Conservation (phyloP, 2,329 filamentous ascomycete genomes). For the Diaporthe longicolla region DNA sequence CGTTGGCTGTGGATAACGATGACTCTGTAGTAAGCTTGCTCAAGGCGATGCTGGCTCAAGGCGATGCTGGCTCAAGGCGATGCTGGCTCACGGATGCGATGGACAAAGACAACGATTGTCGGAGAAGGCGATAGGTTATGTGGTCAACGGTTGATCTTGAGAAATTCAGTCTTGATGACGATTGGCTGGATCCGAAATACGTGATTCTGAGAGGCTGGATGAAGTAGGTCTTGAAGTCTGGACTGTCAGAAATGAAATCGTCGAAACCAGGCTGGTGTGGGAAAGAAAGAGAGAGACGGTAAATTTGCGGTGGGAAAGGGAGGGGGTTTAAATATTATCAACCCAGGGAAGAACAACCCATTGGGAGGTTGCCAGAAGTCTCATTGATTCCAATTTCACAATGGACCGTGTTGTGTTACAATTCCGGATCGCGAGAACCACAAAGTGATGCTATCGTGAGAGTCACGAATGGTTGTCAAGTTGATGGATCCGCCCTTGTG, state of each 20-base stretch:
- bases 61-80: neutral
- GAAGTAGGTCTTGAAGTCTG: neutral
- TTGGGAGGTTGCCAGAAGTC: neutral
- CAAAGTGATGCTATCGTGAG: neutral
- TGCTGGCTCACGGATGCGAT: neutral
- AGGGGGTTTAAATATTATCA: conserved; percentile 17
- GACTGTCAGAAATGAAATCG: neutral
- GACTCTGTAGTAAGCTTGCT: neutral
- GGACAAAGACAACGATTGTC: too few relatives aligned
- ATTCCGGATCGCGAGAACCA: neutral
- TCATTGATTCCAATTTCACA: neutral
- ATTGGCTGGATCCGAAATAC: neutral
- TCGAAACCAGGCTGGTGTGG: neutral
- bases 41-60: neutral
- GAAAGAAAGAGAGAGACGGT: neutral
- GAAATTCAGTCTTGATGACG: too few relatives aligned
- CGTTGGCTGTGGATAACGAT: neutral
- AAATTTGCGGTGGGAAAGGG: neutral
- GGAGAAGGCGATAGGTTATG: neutral
- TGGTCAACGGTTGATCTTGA: neutral
- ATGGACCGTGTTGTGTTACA: neutral
- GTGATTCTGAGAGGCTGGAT: neutral
- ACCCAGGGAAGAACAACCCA: neutral
- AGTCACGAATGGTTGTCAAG: neutral
- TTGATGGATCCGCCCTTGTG: neutral